Evolutionary conservation across 2,329 filamentous ascomycete species (phyloP).

Genomic region (Colletotrichum melonis): DNA sequence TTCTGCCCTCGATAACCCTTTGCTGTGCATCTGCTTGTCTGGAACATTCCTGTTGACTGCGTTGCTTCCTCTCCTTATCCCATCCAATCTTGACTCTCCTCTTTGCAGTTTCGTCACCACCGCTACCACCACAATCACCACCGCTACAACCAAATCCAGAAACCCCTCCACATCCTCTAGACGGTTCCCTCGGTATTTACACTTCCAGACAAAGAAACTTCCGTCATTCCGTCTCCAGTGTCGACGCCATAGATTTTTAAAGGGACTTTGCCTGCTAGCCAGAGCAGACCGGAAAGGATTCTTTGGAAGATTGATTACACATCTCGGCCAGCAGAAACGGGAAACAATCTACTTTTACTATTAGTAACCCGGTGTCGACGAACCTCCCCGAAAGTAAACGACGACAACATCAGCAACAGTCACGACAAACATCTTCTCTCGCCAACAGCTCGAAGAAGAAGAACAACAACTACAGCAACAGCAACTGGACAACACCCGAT

Average conservation of each 20-base stretch:
- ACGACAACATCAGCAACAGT: neutral
- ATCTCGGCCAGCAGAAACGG: neutral
- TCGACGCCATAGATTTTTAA: neutral
- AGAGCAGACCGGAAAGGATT: conserved; percentile 1
- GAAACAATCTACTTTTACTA: neutral
- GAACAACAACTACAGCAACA: neutral
- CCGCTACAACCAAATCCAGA: neutral
- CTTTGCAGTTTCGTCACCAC: neutral
- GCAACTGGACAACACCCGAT: neutral
- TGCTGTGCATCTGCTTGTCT: conserved; percentile 24
- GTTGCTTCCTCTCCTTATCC: neutral
- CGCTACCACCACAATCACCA: neutral
- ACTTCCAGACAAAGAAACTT: conserved; percentile 7
- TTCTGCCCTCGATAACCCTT: neutral
- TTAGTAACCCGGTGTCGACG: neutral
- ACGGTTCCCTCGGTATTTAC: neutral
- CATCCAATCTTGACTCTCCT: neutral
- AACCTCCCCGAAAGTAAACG: neutral
- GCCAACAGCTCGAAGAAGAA: neutral
- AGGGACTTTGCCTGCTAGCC: conserved; percentile 6
- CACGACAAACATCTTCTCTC: neutral
- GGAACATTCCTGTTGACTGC: conserved; percentile 11
- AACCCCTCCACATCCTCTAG: neutral
- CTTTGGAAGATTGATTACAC: conserved; percentile 13
- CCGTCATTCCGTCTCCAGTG: neutral